Evolutionary conservation across 192 early-diverging fungal species (phyloP), one percentile per base, ranked within the genome.

Genomic region (Thamnidium elegans): DNA sequence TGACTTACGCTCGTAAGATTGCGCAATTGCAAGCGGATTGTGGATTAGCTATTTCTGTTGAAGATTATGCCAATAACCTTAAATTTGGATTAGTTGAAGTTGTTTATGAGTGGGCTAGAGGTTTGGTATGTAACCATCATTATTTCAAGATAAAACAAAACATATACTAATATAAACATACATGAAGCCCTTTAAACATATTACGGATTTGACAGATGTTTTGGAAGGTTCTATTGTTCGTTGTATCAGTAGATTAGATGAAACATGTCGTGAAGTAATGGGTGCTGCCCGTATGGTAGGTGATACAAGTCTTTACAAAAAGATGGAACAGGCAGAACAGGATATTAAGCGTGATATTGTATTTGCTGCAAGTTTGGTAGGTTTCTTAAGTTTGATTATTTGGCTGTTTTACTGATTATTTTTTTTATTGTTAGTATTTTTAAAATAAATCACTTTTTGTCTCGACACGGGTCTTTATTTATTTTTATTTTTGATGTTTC

Each of bases 61-160:
- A 75, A 48, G 73, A 78, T 43, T 78, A 74, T 63, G 68, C 69
- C 14, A 63, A 65, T 43, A 62, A 68, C 9, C 54, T 98, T 55
- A 78, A 87, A 51, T 94, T 95, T 78, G 93, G 92, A 2, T 76
- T 99, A 54, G 92, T 96, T 19, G 94, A 99, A 75, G 97, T 94
- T 6, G 94, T 96, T 1, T 95, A 99, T 75, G 95, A 97, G 77
- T 99, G 95, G 97, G 97, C 95, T 13, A 77, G 86, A n/a, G 94
- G 93, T 10, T 79, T 93, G 80, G 79, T 78, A 75, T 66, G 58
- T 15, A 34, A 23, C 2, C 3, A 14, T 50, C 1, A 17, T 39
- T 20, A n/a, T 10, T 34, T 23, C 26, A 6, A 13, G 39, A 54
- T 7, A 42, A 31, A 43, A 19, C 47, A 19, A 30, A 50, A 8